Base-by-base conservation (phyloP, 352 stramenopile species). In the Elongisporangium anandrum region DNA sequence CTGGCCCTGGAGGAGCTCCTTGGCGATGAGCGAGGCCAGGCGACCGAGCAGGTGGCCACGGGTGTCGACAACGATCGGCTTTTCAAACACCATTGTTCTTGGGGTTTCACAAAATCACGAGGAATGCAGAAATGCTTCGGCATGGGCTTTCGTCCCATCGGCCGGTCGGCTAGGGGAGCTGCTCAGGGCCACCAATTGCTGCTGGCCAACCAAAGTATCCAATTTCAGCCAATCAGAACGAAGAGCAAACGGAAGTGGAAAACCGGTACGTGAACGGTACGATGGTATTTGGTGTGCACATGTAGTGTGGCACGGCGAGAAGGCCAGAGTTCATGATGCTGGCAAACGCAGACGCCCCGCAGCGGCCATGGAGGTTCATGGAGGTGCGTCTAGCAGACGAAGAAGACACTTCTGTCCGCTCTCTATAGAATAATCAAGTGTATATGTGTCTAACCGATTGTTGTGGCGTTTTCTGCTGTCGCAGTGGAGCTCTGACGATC, bases 1-100 rank as follows among this genome's bases (percentile, higher is more conserved):
- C 82, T 99, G 97, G 70, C 98, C 98, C 73, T 96, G 88, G 64
- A 99, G 88, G 51, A 99, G 88, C 83, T 99, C 96, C 96, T 99
- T 99, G 61, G 98, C 96, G 53, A 99, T 95, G 63, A 99, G 85
- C 79, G 94, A 99, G 54, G 95, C 95, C 39, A 99, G 87, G 72
- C 98, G 97, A 79, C 98, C 98, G 52, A 99, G 77, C 66, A 99
- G 80, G 88, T 99, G 98, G 76, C 97, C 97, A 70, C 97, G 96
- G 76, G 96, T 98, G 83, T 99, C 98, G 64, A 99, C 96, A 63
- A 99, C 76, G 69, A 99, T 90, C 66, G 90, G 89, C 75, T 97
- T 97, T 72, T 98, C 90, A 81, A 98, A 97, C 77, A 90, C 81
- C 85, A 94, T 94, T 79, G 85, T 87, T 72, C 69, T 74, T 57